A percentile compares a stretch with the other conserved stretches of the same genome.
Evolutionary conservation across 306 rosid species (phyloP).

Genomic region (Malus sylvestris): DNA sequence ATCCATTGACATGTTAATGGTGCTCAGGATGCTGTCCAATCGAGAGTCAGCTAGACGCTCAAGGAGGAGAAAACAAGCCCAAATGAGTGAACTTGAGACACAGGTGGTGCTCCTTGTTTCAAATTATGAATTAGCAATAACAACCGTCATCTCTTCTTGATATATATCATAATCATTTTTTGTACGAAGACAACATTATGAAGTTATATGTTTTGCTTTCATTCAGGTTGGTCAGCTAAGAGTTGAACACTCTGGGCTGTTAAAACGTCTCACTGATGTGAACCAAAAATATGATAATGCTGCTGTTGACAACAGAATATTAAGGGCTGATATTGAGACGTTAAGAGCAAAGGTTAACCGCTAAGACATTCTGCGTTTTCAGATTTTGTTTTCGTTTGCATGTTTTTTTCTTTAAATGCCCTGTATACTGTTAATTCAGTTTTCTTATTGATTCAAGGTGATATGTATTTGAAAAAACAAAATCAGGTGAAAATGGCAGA

Average conservation of each 20-base stretch:
- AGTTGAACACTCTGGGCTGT: constrained; percentile 43
- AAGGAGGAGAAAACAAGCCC: constrained; percentile 58
- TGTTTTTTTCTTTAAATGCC: not conserved
- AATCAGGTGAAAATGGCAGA: constrained; percentile 58
- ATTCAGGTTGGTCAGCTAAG: constrained; percentile 40
- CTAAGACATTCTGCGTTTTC: not conserved
- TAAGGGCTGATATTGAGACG: constrained; percentile 53
- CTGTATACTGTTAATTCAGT: not conserved
- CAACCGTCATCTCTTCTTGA: not conserved
- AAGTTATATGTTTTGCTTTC: constrained; percentile 1
- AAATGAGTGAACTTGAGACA: constrained; percentile 50
- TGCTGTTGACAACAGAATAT: constrained; percentile 51
- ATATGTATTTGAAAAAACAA: not conserved
- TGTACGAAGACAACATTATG: not conserved
- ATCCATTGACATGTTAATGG: constrained; percentile 24
- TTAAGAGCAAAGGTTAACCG: constrained; percentile 49
- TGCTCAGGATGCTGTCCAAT: constrained; percentile 54
- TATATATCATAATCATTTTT: not conserved
- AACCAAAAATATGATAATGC: constrained; percentile 45
- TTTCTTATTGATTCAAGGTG: not conserved
- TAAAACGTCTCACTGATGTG: constrained; percentile 43
- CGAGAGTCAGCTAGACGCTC: constrained; percentile 69
- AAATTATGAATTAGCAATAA: not conserved
- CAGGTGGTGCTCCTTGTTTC: constrained; percentile 35
- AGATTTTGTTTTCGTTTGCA: not conserved